Conservation (phyloP, 805 yeast species). For the Candida nemodendra region DNA sequence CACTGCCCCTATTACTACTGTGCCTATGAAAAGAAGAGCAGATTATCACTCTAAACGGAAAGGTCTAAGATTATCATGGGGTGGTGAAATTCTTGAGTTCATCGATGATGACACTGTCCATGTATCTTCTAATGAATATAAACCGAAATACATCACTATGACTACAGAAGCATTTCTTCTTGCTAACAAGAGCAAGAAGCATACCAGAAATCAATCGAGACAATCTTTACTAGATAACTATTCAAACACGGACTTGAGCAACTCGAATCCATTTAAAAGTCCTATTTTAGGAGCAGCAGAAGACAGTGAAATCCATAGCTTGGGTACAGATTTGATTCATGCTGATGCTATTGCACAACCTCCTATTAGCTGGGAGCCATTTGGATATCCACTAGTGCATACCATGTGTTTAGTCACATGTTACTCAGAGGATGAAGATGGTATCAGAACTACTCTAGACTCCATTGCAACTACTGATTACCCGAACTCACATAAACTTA, state of each 20-base stretch:
- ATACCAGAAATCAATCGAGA: conserved; percentile 11
- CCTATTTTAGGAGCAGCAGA: conserved; percentile 23
- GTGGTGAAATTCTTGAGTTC: conserved; percentile 36
- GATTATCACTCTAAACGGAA: conserved; percentile 40
- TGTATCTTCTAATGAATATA: conserved; percentile 26
- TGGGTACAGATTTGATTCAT: conserved; percentile 60
- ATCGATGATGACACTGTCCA: conserved; percentile 13
- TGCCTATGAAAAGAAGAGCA: conserved; percentile 53
- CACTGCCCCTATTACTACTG: conserved; percentile 50
- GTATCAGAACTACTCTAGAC: conserved; percentile 84
- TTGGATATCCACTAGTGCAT: conserved; percentile 74
- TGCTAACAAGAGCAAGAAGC: conserved; percentile 16
- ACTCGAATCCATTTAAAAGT: conserved; percentile 30
- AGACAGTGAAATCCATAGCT: conserved; percentile 41
- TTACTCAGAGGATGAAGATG: conserved; percentile 88
- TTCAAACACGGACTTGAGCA: conserved; percentile 29
- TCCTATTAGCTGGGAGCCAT: conserved; percentile 85
- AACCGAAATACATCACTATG: conserved; percentile 59
- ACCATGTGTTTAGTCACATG: conserved; percentile 82
- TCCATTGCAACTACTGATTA: conserved; percentile 93
- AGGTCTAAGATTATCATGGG: conserved; percentile 37
- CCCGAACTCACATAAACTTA: conserved; percentile 90
- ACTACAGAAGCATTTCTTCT: conserved; percentile 51
- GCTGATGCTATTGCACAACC: conserved; percentile 90
- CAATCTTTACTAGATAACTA: conserved; percentile 11